Percentiles rank a stretch among this genome's conserved stretches.
phyloP scores from a whole-genome alignment of 2,329 filamentous ascomycete species.

The Juglanconis oblonga region DNA sequence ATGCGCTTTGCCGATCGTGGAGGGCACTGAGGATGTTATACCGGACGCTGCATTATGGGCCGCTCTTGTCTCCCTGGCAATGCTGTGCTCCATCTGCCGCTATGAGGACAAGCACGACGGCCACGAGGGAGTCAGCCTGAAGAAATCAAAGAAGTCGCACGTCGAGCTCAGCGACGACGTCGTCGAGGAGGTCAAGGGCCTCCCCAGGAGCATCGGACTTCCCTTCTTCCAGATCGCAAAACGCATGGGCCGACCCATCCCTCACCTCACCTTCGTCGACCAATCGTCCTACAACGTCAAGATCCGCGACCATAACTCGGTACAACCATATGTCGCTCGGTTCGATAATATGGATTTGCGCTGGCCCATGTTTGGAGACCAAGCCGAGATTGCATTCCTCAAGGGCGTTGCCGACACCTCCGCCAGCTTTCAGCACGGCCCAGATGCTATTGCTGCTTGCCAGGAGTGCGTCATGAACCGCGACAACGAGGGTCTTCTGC shows the following conservation, averaged over 20 bases:
- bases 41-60: slow-evolving; percentile 52
- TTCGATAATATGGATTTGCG: slow-evolving; percentile 53
- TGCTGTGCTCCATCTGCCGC: slow-evolving; percentile 52
- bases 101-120: slow-evolving; percentile 53
- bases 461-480: slow-evolving; percentile 53
- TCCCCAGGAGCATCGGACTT: slow-evolving; percentile 46
- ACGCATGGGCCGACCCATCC: slow-evolving; percentile 49
- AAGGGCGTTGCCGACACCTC: slow-evolving; percentile 48
- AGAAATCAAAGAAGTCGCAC: slow-evolving; percentile 30
- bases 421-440: slow-evolving; percentile 42
- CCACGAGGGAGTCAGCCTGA: slow-evolving; percentile 43
- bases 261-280: slow-evolving; percentile 51
- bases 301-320: slow-evolving; percentile 45
- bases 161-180: slow-evolving; percentile 49
- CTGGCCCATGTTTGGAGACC: slow-evolving; percentile 53
- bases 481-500: slow-evolving; percentile 47
- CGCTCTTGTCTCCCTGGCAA: slow-evolving; percentile 48
- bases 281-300: slow-evolving; percentile 53
- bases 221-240: slow-evolving; percentile 49
- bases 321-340: slow-evolving; percentile 46
- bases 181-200: slow-evolving; percentile 46
- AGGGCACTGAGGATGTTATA: slow-evolving; percentile 47
- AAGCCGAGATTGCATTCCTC: slow-evolving; percentile 49
- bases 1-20: slow-evolving; percentile 44
- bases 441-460: slow-evolving; percentile 49